Evolutionary conservation across 176 grass and related monocot species (phyloP).

Genomic region (Coix lacrymajobi): DNA sequence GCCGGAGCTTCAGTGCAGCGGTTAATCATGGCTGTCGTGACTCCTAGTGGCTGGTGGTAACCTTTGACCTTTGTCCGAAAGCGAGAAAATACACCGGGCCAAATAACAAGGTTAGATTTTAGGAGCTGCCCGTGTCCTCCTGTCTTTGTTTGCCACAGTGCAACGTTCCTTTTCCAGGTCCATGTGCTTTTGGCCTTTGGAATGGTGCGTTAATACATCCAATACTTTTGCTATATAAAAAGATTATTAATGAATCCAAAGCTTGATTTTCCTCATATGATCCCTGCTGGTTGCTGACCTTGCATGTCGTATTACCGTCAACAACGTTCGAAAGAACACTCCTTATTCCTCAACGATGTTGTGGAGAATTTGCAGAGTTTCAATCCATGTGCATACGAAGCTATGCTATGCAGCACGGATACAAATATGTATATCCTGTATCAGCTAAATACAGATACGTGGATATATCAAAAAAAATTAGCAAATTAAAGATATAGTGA

Average conservation of each 20-base stretch:
- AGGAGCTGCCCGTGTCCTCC: neutral
- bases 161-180: neutral
- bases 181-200: neutral
- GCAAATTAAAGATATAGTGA: no score
- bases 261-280: neutral
- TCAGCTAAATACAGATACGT: no score
- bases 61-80: neutral
- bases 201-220: neutral
- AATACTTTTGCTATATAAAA: neutral
- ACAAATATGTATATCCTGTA: no score
- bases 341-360: neutral
- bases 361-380: neutral
- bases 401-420: no score
- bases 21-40: slow-evolving; percentile 8
- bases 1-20: neutral
- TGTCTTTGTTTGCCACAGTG: neutral
- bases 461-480: no score
- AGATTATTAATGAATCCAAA: neutral
- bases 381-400: no score
- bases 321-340: neutral
- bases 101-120: neutral
- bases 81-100: neutral
- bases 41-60: neutral
- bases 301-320: neutral
- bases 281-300: neutral